Percentiles rank a stretch among this genome's conserved stretches.
These are phyloP conservation scores for Picochlorum sp. DNA, from an alignment of 139 green algal species.

Conservation along the genomic window DNA sequence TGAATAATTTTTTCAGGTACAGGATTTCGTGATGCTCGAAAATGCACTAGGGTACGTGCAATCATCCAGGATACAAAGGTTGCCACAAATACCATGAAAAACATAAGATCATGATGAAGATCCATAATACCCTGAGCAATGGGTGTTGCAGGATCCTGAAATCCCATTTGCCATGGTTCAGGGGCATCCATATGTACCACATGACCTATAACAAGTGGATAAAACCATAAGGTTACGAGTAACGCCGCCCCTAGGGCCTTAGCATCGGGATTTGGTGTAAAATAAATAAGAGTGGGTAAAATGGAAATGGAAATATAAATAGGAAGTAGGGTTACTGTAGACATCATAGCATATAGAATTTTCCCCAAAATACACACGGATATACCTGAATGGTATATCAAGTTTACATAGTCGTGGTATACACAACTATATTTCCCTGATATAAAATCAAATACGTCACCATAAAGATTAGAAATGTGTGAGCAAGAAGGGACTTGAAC, in stretches of 20 bases:
- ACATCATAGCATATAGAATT: too few relatives aligned
- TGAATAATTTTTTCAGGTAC: conserved; percentile 46
- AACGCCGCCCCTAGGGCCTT: background rate
- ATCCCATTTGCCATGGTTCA: conserved; percentile 36
- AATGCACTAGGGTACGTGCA: conserved; percentile 35
- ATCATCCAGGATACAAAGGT: conserved; percentile 45
- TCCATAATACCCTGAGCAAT: conserved; percentile 44
- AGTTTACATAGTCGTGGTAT: background rate
- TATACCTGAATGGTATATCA: background rate
- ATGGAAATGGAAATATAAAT: too few relatives aligned
- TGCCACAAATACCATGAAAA: conserved; percentile 37
- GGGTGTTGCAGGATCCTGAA: conserved; percentile 38
- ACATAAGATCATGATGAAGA: conserved; percentile 42
- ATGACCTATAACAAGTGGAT: background rate
- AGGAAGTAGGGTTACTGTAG: too few relatives aligned
- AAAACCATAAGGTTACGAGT: background rate
- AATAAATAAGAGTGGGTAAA: too few relatives aligned
- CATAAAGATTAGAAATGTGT: background rate
- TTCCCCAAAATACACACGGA: too few relatives aligned
- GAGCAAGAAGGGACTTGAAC: conserved; percentile 26
- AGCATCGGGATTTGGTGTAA: too few relatives aligned
- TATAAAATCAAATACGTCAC: background rate
- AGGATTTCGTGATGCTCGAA: conserved; percentile 27
- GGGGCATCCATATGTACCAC: conserved; percentile 21
- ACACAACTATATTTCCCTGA: background rate